These are phyloP conservation scores for Fusarium ambrosium DNA, from an alignment of 2,329 filamentous ascomycete species.

Conservation along the genomic window DNA sequence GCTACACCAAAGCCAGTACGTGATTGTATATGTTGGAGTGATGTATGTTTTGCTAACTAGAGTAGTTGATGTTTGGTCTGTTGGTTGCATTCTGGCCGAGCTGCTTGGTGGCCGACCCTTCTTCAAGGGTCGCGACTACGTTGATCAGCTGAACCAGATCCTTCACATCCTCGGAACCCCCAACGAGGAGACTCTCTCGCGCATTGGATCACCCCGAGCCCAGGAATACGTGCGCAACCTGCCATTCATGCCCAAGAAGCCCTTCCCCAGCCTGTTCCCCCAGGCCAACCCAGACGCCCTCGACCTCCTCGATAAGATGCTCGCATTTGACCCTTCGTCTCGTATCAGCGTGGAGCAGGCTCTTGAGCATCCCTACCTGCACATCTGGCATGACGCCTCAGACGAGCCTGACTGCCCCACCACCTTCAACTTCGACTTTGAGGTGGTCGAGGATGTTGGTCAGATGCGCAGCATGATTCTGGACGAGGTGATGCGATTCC, in stretches of 20 bases:
- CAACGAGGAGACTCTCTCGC: slow-evolving; percentile 91
- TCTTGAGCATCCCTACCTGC: slow-evolving; percentile 94
- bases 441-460: slow-evolving; percentile 93
- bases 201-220: slow-evolving; percentile 94
- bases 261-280: slow-evolving; percentile 90
- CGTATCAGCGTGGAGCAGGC: slow-evolving; percentile 96
- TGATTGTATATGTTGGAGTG: slow-evolving; percentile 51
- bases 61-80: slow-evolving; percentile 98
- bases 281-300: slow-evolving; percentile 96
- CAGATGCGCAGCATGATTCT: slow-evolving; percentile 99
- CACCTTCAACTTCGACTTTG: slow-evolving; percentile 98
- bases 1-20: slow-evolving; percentile 99
- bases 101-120: slow-evolving; percentile 96
- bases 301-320: slow-evolving; percentile 95
- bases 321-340: slow-evolving; percentile 94
- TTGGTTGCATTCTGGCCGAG: slow-evolving; percentile 97
- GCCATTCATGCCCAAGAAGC: slow-evolving; percentile 93
- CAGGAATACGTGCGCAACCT: slow-evolving; percentile 99
- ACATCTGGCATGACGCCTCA: slow-evolving; percentile 98
- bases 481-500: slow-evolving; percentile 92
- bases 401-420: slow-evolving; percentile 95
- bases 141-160: slow-evolving; percentile 99
- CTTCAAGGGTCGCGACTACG: slow-evolving; percentile 99
- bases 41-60: slow-evolving; percentile 22
- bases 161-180: slow-evolving; percentile 97